Evolutionary conservation across 345 rosid species (phyloP), one percentile per base, ranked within the genome.

Genomic region (Citrus hindsii): DNA sequence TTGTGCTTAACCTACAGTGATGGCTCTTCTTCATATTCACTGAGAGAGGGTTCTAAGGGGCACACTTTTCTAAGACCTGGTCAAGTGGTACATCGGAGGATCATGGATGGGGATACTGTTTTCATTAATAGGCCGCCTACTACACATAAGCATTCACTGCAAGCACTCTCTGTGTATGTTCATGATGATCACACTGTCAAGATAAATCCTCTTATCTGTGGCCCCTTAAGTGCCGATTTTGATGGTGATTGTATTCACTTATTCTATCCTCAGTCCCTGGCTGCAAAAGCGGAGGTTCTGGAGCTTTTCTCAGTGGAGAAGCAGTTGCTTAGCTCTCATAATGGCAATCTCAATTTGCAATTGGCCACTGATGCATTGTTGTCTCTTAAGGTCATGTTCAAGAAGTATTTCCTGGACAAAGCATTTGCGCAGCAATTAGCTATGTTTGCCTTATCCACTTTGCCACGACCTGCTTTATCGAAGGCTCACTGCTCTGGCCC

Each of bases 161-260:
- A 94, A 83, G 99, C 99, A 6, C 90, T 96, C 32, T 89, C 94
- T 12, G 97, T 91, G 4, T 96, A 96, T 85, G 86, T 94, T 28
- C 99, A 96, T 48, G 97, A 94, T 67, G 99, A 92, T 77, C 98
- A 96, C 83, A 89, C 95, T 0, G 99, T 96, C 61, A 96, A 96
- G 86, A 94, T 96, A 12, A 96, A 96, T 75, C 99, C 98, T 35
- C 79, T 96, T 14, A 96, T 96, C 62, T 96, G 99, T 85, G 88
- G 93, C 46, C 99, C 99, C 6, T 74, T 96, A 58, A 87, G 98
- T 86, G 98, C 99, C 79, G 99, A 96, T 82, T 96, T 96, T 81
- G 99, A 96, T 86, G 99, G 99, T 21, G 98, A 96, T 69, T 96
- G 99, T 62, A 85, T 96, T 80, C 98, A 96, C 81, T 75, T 96